Evolutionary conservation across 805 yeast genomes (phyloP).

Genomic region (Sungouiella blattae): DNA sequence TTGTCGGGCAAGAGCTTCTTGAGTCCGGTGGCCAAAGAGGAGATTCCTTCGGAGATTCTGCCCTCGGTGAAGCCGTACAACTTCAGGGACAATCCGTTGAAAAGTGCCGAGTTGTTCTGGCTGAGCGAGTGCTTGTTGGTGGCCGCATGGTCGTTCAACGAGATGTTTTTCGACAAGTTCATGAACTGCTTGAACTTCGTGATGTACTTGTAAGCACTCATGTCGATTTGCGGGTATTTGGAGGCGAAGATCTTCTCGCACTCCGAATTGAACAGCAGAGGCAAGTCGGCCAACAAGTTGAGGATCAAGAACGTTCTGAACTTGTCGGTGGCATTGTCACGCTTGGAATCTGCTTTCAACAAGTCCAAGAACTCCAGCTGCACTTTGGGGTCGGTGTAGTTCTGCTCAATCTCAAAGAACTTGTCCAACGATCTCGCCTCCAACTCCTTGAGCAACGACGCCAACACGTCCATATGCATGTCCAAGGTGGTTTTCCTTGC

Average conservation of each 20-base stretch:
- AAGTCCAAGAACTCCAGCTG: slow-evolving; percentile 59
- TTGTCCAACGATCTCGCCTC: slow-evolving; percentile 86
- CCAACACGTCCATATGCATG: slow-evolving; percentile 94
- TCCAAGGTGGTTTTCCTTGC: slow-evolving; percentile 85
- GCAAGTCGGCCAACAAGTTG: slow-evolving; percentile 48
- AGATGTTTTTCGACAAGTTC: slow-evolving; percentile 36
- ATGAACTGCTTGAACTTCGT: slow-evolving; percentile 77
- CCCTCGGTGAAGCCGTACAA: slow-evolving; percentile 83
- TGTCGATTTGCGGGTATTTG: slow-evolving; percentile 49
- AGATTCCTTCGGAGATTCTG: slow-evolving; percentile 82
- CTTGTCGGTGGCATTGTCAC: slow-evolving; percentile 72
- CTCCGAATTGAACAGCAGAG: slow-evolving; percentile 36
- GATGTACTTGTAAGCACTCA: slow-evolving; percentile 66
- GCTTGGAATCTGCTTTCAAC: slow-evolving; percentile 46
- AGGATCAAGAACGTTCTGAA: slow-evolving; percentile 85
- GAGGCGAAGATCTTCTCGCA: slow-evolving; percentile 59
- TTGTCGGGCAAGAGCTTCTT: slow-evolving; percentile 85
- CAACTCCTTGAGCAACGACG: slow-evolving; percentile 75
- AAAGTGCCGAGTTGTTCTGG: slow-evolving; percentile 51
- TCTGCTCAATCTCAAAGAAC: slow-evolving; percentile 92
- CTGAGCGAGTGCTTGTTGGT: slow-evolving; percentile 23
- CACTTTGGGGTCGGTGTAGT: slow-evolving; percentile 57
- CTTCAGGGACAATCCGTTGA: slow-evolving; percentile 71
- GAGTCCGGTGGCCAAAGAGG: slow-evolving; percentile 82
- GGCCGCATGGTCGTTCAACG: slow-evolving; percentile 23